These are phyloP conservation scores for Tylopilus plumbeoviolaceoides DNA, from an alignment of 768 basidiomycete species.

Conservation along the genomic window DNA sequence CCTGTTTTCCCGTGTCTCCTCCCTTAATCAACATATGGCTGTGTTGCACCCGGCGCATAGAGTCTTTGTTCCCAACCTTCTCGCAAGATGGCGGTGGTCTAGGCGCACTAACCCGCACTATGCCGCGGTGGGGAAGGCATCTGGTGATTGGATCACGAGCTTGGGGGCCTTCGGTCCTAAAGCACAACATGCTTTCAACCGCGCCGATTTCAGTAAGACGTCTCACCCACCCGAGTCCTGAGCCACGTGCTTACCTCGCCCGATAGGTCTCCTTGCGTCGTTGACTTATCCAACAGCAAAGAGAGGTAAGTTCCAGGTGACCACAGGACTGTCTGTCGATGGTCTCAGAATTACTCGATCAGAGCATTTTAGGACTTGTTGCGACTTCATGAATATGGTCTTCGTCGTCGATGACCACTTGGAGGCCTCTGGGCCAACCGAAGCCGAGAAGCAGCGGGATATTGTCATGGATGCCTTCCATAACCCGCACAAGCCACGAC, in stretches of 20 bases:
- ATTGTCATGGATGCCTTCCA: background rate
- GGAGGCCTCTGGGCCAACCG: background rate
- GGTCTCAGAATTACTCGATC: background rate
- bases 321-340: background rate
- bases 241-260: background rate
- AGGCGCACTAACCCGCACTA: slow-evolving; percentile 11
- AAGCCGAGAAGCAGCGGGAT: background rate
- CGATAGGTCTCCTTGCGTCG: background rate
- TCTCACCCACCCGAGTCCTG: background rate
- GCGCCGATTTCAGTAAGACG: background rate
- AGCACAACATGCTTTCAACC: background rate
- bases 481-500: background rate
- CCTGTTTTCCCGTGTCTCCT: no score
- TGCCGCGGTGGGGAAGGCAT: slow-evolving; percentile 6
- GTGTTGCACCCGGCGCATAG: background rate
- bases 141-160: slow-evolving; percentile 5
- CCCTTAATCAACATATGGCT: no score
- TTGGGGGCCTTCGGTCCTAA: background rate
- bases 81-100: slow-evolving; percentile 18
- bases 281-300: background rate
- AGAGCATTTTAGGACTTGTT: background rate
- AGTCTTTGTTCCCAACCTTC: slow-evolving; percentile 15
- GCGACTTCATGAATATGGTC: background rate
- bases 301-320: background rate
- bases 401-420: background rate